Conservation (phyloP, 176 grass and related monocot species). For the Zea mays region Zm-B73-REFERENCE-NAM-5.0 NC_050104.1:158116501-158117000, state of each 20-base stretch:
- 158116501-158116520: constrained; percentile 64
- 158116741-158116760: not conserved
- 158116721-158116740: constrained; percentile 49
- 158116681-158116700: constrained; percentile 73
- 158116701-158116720: constrained; percentile 79
- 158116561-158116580: constrained; percentile 72
- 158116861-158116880: constrained; percentile 53
- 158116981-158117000: constrained; percentile 84
- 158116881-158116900: constrained; percentile 79
- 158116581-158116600: too few species aligned
- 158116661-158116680: constrained; percentile 52
- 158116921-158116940: constrained; percentile 82
- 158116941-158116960: constrained; percentile 93
- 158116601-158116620: too few species aligned
- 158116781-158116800: constrained; percentile 21
- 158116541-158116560: constrained; percentile 63
- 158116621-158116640: too few species aligned
- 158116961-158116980: constrained; percentile 73
- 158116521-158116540: constrained; percentile 54
- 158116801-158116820: not conserved
- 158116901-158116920: constrained; percentile 71
- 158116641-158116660: not conserved
- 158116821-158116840: too few species aligned
- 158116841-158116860: not conserved
- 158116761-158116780: too few species aligned